phyloP scores from a whole-genome alignment of 805 yeast species.

The Priceomyces carsonii region DNA sequence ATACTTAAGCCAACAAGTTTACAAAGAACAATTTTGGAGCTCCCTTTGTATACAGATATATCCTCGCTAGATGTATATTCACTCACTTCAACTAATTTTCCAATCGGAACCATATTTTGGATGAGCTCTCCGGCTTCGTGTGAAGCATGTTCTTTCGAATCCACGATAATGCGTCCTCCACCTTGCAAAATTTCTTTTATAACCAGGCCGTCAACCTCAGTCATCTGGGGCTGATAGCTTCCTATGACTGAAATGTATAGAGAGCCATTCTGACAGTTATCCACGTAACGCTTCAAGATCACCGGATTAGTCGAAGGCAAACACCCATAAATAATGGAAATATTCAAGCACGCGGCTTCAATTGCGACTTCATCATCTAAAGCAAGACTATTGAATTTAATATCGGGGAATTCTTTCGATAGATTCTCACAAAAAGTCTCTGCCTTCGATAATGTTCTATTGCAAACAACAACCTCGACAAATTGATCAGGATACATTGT shows the following conservation, averaged over 20 bases:
- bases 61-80: not conserved
- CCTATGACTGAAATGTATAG: constrained; percentile 61
- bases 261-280: constrained; percentile 22
- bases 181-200: constrained; percentile 31
- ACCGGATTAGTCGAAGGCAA: constrained; percentile 55
- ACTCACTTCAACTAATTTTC: constrained; percentile 1
- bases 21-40: constrained; percentile 1
- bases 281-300: constrained; percentile 33
- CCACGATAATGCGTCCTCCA: constrained; percentile 53
- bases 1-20: constrained; percentile 4
- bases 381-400: constrained; percentile 21
- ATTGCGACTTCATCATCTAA: constrained; percentile 16
- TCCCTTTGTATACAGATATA: not conserved
- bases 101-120: constrained; percentile 36
- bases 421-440: constrained; percentile 26
- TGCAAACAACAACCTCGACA: constrained; percentile 44
- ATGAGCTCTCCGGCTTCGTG: constrained; percentile 68
- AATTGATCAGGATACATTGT: constrained; percentile 38
- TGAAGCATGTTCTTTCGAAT: constrained; percentile 55
- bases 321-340: constrained; percentile 59
- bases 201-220: constrained; percentile 53
- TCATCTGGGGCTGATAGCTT: constrained; percentile 67
- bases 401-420: constrained; percentile 23
- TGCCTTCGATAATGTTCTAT: constrained; percentile 46
- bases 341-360: constrained; percentile 24